Evolutionary conservation across 2,329 filamentous ascomycete species (phyloP).

Genomic region (Pyricularia sp.): DNA sequence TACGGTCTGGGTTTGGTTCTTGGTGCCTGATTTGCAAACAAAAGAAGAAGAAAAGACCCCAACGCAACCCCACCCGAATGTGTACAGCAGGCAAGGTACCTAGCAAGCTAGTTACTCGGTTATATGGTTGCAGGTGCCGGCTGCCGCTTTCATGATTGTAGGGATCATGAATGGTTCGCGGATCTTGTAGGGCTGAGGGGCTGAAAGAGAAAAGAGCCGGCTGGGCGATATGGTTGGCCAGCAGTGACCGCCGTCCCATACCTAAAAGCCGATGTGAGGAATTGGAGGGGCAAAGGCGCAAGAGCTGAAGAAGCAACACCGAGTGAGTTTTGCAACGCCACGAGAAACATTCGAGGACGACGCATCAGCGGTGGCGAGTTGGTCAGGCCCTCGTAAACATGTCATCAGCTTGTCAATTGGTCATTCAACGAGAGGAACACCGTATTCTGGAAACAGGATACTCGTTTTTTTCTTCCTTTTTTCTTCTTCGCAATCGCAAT

Average conservation of each 20-base stretch:
- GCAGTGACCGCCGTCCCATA: neutral
- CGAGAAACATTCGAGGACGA: neutral
- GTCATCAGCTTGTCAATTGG: neutral
- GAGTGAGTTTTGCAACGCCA: neutral
- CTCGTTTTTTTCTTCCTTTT: neutral
- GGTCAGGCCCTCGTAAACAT: neutral
- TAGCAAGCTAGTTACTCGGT: neutral
- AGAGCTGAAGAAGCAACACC: neutral
- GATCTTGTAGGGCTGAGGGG: neutral
- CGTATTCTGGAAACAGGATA: neutral
- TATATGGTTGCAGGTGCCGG: neutral
- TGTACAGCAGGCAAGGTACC: too few species aligned
- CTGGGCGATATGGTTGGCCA: neutral
- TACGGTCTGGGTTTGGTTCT: neutral
- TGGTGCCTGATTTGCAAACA: neutral
- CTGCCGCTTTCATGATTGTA: neutral
- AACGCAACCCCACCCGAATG: neutral
- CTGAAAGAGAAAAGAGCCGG: neutral
- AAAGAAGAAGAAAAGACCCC: neutral
- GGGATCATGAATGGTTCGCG: neutral
- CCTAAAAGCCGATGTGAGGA: neutral
- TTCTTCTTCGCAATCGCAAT: neutral
- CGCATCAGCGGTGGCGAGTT: neutral
- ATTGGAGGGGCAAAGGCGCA: neutral
- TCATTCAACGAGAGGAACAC: neutral